Base-by-base conservation (phyloP, 495 filamentous ascomycete species). In the Rhizodiscina lignyota region DNA sequence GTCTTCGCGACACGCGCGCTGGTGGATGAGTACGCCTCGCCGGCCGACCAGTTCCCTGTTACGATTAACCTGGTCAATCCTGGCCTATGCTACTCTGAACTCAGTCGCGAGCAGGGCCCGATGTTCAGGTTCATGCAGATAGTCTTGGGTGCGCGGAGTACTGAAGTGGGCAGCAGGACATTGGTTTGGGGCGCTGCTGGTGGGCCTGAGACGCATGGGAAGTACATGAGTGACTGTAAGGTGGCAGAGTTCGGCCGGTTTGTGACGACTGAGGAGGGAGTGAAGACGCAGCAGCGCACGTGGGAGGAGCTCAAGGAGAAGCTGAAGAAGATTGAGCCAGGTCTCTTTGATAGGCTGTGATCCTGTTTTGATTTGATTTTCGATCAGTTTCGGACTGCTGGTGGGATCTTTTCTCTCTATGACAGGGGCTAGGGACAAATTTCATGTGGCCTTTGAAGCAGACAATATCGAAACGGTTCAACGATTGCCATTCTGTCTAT, bases 11-110 rank as follows among this genome's bases (percentile, higher is more conserved):
- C 24, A 10, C 33, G 33, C 21, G 12, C 6, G 17, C 6, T n/a
- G 30, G 30, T 18, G 6, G 16, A 17, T 10, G 33, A 23, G 33
- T 17, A 18, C 8, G 18, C 30, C 8, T 8, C 24, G 8, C 30
- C 30, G 8, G 11, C 21, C 33, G 10, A 28, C 12, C 6, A 26
- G 5, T 37, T 35, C 35, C 35, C 35, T 15, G 35, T 37, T 19
- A 37, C 18, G n/a, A 37, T 37, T 12, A 37, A 37, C 18, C 11
- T n/a, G 11, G 18, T 37, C 6, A 34, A 37, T 18, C 35, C 35
- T 30, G 35, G 35, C 13, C 18, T 37, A 26, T 37, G 35, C 26
- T 12, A 36, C 10, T 26, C 17, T 5, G 33, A 23, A 10, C 17
- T 36, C 8, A 5, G 12, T 10, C 12, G 33, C 12, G 33, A 26